Percentiles rank a stretch among this genome's conserved stretches.
Evolutionary conservation across 176 grass and related monocot genomes (phyloP).

Genomic region (Carex scoparia): DNA sequence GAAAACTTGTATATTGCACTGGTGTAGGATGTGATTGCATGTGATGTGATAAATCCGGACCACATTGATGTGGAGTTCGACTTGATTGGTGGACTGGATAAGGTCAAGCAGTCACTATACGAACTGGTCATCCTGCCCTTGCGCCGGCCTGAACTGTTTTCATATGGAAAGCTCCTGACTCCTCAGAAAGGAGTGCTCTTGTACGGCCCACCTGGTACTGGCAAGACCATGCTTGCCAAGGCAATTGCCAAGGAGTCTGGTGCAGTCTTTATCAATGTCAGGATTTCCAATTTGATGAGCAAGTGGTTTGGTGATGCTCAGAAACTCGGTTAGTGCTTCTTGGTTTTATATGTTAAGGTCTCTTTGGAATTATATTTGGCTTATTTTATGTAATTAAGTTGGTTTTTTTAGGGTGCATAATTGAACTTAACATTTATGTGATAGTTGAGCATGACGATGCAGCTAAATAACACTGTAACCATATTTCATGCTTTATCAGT

Average conservation of each 20-base stretch:
- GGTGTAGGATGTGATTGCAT: conserved; percentile 76
- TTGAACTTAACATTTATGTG: neutral
- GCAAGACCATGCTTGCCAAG: conserved; percentile 98
- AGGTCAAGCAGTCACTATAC: conserved; percentile 68
- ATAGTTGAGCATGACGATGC: neutral
- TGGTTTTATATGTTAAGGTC: neutral
- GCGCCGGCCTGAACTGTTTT: conserved; percentile 71
- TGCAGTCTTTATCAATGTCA: conserved; percentile 95
- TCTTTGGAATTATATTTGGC: neutral
- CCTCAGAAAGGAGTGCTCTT: conserved; percentile 94
- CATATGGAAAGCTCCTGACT: conserved; percentile 76
- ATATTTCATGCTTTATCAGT: neutral
- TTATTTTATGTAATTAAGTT: neutral
- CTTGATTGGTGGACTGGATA: conserved; percentile 77
- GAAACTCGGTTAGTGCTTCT: conserved; percentile 64
- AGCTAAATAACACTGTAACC: neutral
- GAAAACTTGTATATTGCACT: neutral
- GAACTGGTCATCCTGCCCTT: conserved; percentile 95
- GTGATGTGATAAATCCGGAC: conserved; percentile 97
- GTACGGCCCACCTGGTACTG: conserved; percentile 79
- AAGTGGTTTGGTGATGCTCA: conserved; percentile 99
- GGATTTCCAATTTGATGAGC: conserved; percentile 95
- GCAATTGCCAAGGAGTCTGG: conserved; percentile 91
- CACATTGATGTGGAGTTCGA: conserved; percentile 81
- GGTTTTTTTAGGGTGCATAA: neutral